A percentile compares a stretch with the other conserved stretches of the same genome.
Evolutionary conservation across 805 yeast species (phyloP).

Genomic region (Myxozyma mucilagina): DNA sequence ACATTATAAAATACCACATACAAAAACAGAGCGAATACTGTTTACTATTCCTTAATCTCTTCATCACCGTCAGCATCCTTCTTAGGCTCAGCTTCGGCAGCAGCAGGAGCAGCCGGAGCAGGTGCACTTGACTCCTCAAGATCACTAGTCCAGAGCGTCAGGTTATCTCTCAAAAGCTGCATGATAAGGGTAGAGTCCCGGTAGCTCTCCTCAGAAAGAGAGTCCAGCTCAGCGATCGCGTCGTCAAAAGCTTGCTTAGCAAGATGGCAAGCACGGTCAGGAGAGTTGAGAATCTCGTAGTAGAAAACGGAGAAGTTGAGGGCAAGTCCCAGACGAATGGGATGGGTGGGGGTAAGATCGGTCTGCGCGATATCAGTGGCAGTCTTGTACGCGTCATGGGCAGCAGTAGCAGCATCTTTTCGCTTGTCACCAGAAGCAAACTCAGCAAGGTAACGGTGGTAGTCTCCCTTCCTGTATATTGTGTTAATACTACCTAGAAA

Average conservation of each 20-base stretch:
- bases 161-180: conserved; percentile 67
- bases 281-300: conserved; percentile 89
- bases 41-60: conserved; percentile 21
- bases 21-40: not conserved
- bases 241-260: conserved; percentile 96
- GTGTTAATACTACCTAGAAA: not conserved
- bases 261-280: conserved; percentile 93
- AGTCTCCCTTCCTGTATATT: conserved; percentile 74
- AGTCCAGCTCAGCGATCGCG: conserved; percentile 92
- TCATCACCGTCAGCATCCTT: conserved; percentile 27
- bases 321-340: conserved; percentile 96
- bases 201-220: conserved; percentile 89
- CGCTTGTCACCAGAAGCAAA: conserved; percentile 92
- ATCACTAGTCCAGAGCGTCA: conserved; percentile 54
- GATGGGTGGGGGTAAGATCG: conserved; percentile 98
- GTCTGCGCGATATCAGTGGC: conserved; percentile 98
- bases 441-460: conserved; percentile 98
- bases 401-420: conserved; percentile 89
- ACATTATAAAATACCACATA: not conserved
- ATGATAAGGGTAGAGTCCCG: conserved; percentile 90
- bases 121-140: conserved; percentile 50
- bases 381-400: conserved; percentile 92
- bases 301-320: conserved; percentile 90
- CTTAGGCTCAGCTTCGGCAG: conserved; percentile 18
- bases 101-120: conserved; percentile 27